phyloP scores from a whole-genome alignment of 345 rosid species.

The Cardamine chenopodiifolia region DNA sequence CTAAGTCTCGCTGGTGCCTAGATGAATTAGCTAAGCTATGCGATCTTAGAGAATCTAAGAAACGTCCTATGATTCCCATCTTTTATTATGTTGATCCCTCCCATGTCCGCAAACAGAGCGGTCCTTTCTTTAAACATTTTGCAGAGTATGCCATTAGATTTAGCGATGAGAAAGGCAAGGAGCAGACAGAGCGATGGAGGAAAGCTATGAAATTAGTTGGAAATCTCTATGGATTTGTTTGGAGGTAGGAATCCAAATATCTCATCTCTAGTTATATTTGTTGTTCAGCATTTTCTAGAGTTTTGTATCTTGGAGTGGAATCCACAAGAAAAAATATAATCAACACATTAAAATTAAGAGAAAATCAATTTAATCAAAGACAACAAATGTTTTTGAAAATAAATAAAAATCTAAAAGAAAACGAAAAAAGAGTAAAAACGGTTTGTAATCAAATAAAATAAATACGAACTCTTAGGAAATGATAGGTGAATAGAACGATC shows the following conservation, averaged over 20 bases:
- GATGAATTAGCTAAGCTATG: slow-evolving; percentile 55
- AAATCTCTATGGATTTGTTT: slow-evolving; percentile 44
- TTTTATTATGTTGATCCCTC: slow-evolving; percentile 56
- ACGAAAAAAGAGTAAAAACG: too few relatives aligned
- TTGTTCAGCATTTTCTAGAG: too few relatives aligned
- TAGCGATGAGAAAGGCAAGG: background rate
- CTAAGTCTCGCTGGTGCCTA: slow-evolving; percentile 54
- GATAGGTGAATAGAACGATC: too few relatives aligned
- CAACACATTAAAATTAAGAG: too few relatives aligned
- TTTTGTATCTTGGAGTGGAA: too few relatives aligned
- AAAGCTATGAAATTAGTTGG: slow-evolving; percentile 51
- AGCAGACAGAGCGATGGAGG: slow-evolving; percentile 45
- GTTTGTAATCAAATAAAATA: too few relatives aligned
- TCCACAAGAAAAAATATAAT: too few relatives aligned
- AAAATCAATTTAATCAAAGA: too few relatives aligned
- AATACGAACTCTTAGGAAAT: too few relatives aligned
- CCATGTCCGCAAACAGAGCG: slow-evolving; percentile 48
- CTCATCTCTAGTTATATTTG: too few relatives aligned
- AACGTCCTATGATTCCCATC: slow-evolving; percentile 51
- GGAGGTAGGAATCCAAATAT: background rate
- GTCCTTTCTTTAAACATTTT: slow-evolving; percentile 45
- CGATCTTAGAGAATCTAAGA: slow-evolving; percentile 10
- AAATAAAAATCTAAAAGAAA: too few relatives aligned
- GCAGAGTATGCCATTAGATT: slow-evolving; percentile 30
- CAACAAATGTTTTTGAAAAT: too few relatives aligned